Base-by-base conservation (phyloP, 2,329 filamentous ascomycete species). In the Apiospora aurea region DNA sequence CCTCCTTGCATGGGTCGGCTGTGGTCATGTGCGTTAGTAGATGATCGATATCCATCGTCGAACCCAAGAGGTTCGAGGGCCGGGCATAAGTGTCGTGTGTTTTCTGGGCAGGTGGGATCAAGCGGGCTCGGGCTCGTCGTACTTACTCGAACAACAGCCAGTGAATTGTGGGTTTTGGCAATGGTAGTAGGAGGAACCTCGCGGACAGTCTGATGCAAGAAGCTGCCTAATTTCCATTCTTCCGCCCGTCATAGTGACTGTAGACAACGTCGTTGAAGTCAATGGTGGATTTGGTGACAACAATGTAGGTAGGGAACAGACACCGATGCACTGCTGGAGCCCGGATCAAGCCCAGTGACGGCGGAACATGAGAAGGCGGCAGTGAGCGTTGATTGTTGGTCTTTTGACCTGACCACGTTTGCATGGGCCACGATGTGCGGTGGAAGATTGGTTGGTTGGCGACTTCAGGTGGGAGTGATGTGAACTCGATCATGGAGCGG, bases 71-170 rank as follows among this genome's bases (percentile, higher is more conserved):
- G 41, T 1, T 24, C 11, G 21, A 18, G 29, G 41, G 34, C 7
- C 57, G n/a, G 18, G 29, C 7, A 21, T 29, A 8, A 29, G 34
- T 38, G 6, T 16, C 18, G 34, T 38, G 53, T 41, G 21, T 18
- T 64, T 61, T 13, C 29, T 38, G 29, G 2, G 29, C 29, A 64
- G 53, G 18, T 16, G 18, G 29, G 18, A n/a, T 21, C 5, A 5
- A 41, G 29, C 41, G 26, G 26, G 26, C 26, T 29, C 41, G 57
- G 34, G 8, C 10, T 64, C 18, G 1, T 64, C n/a, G 29, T 41
- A 41, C 57, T 64, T 64, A 64, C 57, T 64, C 8, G 57, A 41
- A 41, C 57, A 64, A 13, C 57, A 64, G 16, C 57, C 57, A 38
- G 41, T 16, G 57, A 64, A 64, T 13, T 13, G 2, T 13, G 57